Evolutionary conservation across 352 stramenopile genomes (phyloP), one percentile per base, ranked within the genome.

Genomic region (Poterioochromonas sp.): DNA sequence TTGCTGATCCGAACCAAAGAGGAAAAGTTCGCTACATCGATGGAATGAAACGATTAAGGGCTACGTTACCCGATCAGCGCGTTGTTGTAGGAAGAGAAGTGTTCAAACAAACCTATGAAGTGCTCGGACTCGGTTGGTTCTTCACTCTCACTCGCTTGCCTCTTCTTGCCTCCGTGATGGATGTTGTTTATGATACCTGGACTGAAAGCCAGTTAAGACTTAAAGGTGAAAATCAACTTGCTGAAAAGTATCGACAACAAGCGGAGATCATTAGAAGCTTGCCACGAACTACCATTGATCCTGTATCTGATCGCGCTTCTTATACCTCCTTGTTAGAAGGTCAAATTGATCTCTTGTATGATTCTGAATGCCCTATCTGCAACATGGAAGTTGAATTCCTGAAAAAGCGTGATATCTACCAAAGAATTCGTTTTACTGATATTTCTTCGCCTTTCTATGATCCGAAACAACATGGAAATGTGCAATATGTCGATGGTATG

Each of bases 401-500:
- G 1, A 18, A 81, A 49, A 80, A 80, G 76, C 3, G 76, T 26
- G 76, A 80, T 69, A 41, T 80, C 5, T 39, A 37, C 76, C 26
- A 79, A 20, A 81, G 37, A 40, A 80, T 80, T 40, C 43, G 78
- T 37, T 80, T 80, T 77, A 80, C 76, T 22, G 76, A 80, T 77
- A 8, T 80, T 2, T 76, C 76, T 73, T 60, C 60, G 15, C 39
- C 68, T 43, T 74, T 81, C n/a, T 80, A 80, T 29, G 29, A 80
- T 54, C 29, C 41, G 70, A 69, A 5, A 26, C 2, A 79, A 29
- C 77, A 80, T 65, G 76, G 76, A 49, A 80, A 80, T 44, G 63
- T 80, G 15, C 40, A 77, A 60, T 80, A 63, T 51, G 73, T 8
- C 20, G 32, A 43, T n/a, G 76, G 76, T 12, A 80, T 80, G 76